Percentiles rank a stretch among this genome's conserved stretches.
phyloP scores from a whole-genome alignment of 2,329 filamentous ascomycete species.

The Neopestalotiopsis sp. region DNA sequence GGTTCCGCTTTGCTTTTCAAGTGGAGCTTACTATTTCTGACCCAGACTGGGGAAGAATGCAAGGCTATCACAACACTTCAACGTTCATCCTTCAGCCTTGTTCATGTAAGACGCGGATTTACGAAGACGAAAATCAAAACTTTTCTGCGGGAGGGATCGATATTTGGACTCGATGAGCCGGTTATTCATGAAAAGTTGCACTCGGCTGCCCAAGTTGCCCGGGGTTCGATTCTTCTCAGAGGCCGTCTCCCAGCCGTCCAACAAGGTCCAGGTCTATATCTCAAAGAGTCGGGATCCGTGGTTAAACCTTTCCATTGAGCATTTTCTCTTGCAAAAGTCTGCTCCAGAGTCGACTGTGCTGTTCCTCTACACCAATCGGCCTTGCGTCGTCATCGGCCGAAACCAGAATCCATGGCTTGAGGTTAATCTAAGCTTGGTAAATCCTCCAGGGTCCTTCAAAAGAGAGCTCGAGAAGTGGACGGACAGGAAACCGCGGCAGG shows the following conservation, averaged over 20 bases:
- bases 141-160: background rate
- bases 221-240: slow-evolving; percentile 38
- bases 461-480: slow-evolving; percentile 17
- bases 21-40: slow-evolving; percentile 10
- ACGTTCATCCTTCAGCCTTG: slow-evolving; percentile 8
- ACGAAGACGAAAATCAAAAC: too few relatives aligned
- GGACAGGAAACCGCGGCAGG: slow-evolving; percentile 24
- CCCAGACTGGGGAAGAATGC: slow-evolving; percentile 4
- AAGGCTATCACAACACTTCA: slow-evolving; percentile 13
- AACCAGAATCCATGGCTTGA: slow-evolving; percentile 99
- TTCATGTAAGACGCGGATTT: background rate
- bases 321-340: slow-evolving; percentile 80
- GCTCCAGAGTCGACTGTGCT: slow-evolving; percentile 76
- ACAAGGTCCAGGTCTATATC: slow-evolving; percentile 70
- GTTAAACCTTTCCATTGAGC: slow-evolving; percentile 92
- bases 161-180: slow-evolving; percentile 16
- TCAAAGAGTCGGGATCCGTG: slow-evolving; percentile 76
- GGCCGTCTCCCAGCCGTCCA: slow-evolving; percentile 46
- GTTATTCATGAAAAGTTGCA: slow-evolving; percentile 13
- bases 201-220: slow-evolving; percentile 2
- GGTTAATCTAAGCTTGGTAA: slow-evolving; percentile 72
- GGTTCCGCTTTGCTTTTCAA: background rate
- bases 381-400: slow-evolving; percentile 87
- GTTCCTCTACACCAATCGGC: slow-evolving; percentile 86
- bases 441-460: slow-evolving; percentile 18